Conservation (phyloP, 148 eudicot genomes). For the Cornus controversa region DNA sequence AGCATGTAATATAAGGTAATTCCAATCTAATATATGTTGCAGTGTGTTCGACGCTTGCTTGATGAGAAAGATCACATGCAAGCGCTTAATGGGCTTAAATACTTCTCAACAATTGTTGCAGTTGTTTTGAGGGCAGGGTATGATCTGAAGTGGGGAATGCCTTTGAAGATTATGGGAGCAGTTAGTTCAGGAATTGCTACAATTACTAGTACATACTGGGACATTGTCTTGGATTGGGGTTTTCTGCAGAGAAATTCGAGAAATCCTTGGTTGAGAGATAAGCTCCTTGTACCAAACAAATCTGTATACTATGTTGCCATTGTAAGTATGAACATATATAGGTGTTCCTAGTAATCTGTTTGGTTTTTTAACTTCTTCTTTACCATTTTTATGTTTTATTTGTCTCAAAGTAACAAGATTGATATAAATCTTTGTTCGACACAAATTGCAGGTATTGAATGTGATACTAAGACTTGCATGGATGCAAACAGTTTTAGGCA, state of each 20-base stretch:
- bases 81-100: constrained; percentile 18
- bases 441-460: constrained; percentile 35
- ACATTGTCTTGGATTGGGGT: constrained; percentile 38
- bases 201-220: constrained; percentile 28
- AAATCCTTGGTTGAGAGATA: constrained; percentile 37
- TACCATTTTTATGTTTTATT: background rate
- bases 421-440: background rate
- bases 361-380: no score
- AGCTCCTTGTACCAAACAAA: constrained; percentile 28
- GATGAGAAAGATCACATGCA: constrained; percentile 21
- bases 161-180: constrained; percentile 21
- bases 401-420: background rate
- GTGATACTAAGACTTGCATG: constrained; percentile 54
- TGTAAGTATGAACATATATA: constrained; percentile 19
- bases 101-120: constrained; percentile 25
- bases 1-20: no score
- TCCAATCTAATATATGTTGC: background rate
- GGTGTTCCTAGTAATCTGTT: background rate
- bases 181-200: constrained; percentile 26
- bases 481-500: constrained; percentile 54
- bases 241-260: constrained; percentile 23
- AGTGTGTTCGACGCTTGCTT: constrained; percentile 22
- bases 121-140: constrained; percentile 26
- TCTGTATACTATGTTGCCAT: constrained; percentile 37
- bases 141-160: constrained; percentile 16